Percentiles rank a stretch among this genome's conserved stretches.
Evolutionary conservation across 345 rosid genomes (phyloP).

Genomic region (Chamaenerion angustifolium): DNA sequence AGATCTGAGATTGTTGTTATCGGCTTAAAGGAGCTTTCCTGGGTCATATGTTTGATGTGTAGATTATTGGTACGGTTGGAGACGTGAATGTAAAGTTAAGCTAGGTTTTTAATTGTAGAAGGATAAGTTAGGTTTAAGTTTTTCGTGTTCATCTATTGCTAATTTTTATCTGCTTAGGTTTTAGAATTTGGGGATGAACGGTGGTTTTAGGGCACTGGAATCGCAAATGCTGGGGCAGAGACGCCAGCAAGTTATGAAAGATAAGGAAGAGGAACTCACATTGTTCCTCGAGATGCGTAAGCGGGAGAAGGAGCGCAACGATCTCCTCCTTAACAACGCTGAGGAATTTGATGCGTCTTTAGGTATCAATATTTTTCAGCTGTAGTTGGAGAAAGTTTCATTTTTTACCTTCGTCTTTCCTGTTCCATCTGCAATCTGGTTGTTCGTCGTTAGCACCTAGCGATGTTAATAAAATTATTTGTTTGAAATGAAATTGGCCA

Average conservation of each 20-base stretch:
- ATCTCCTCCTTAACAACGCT: constrained; percentile 40
- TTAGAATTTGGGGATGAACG: constrained; percentile 44
- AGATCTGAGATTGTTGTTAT: constrained; percentile 10
- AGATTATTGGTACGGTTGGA: constrained; percentile 8
- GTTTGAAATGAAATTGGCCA: no score
- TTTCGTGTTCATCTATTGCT: not conserved
- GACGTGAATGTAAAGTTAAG: constrained; percentile 24
- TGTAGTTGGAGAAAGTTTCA: no score
- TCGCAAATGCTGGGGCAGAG: constrained; percentile 71
- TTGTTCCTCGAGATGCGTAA: constrained; percentile 88
- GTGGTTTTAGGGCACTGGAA: constrained; percentile 82
- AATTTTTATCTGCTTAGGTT: constrained; percentile 2
- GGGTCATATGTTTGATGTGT: constrained; percentile 16
- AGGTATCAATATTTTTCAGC: constrained; percentile 23
- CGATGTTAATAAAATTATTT: no score
- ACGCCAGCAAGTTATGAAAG: constrained; percentile 70
- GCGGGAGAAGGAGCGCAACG: constrained; percentile 66
- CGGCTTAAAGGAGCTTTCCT: constrained; percentile 2
- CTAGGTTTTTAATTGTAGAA: constrained; percentile 1
- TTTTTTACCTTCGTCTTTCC: no score
- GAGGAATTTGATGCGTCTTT: constrained; percentile 61
- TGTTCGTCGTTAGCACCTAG: no score
- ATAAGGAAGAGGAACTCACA: constrained; percentile 86
- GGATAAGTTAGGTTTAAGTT: constrained; percentile 13
- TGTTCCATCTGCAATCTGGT: not conserved